These are phyloP conservation scores for Cochlearia excelsa DNA, from an alignment of 345 rosid species.

Conservation along the genomic window DNA sequence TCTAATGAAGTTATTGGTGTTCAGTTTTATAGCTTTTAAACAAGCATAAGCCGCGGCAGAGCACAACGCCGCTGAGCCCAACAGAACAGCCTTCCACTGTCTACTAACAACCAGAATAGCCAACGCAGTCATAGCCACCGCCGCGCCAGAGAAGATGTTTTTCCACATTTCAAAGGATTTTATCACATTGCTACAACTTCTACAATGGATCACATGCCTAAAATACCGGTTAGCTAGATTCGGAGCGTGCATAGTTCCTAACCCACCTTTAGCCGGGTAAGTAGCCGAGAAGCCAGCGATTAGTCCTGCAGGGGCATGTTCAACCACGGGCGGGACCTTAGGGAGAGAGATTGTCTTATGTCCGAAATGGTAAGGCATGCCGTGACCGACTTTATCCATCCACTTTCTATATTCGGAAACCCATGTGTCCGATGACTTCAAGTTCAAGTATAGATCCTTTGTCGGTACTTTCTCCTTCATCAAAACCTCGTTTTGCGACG, in stretches of 20 bases:
- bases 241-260: slow-evolving; percentile 71
- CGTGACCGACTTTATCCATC: slow-evolving; percentile 98
- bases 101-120: slow-evolving; percentile 64
- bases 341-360: slow-evolving; percentile 71
- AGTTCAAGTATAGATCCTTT: slow-evolving; percentile 63
- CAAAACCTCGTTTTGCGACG: slow-evolving; percentile 80
- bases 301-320: slow-evolving; percentile 89
- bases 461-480: slow-evolving; percentile 85
- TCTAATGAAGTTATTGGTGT: slow-evolving; percentile 85
- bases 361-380: slow-evolving; percentile 94
- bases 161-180: slow-evolving; percentile 65
- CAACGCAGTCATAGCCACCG: slow-evolving; percentile 46
- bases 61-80: slow-evolving; percentile 56
- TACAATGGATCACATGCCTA: slow-evolving; percentile 87
- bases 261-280: slow-evolving; percentile 76
- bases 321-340: slow-evolving; percentile 67
- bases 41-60: slow-evolving; percentile 61
- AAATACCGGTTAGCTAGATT: slow-evolving; percentile 76
- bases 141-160: slow-evolving; percentile 46
- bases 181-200: slow-evolving; percentile 58
- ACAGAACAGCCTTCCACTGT: slow-evolving; percentile 66
- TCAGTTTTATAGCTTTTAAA: slow-evolving; percentile 57
- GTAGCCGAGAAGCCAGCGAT: slow-evolving; percentile 71
- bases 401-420: slow-evolving; percentile 87
- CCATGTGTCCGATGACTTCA: slow-evolving; percentile 88